Conservation (phyloP, 805 yeast species). For the Candida boidinii region DNA sequence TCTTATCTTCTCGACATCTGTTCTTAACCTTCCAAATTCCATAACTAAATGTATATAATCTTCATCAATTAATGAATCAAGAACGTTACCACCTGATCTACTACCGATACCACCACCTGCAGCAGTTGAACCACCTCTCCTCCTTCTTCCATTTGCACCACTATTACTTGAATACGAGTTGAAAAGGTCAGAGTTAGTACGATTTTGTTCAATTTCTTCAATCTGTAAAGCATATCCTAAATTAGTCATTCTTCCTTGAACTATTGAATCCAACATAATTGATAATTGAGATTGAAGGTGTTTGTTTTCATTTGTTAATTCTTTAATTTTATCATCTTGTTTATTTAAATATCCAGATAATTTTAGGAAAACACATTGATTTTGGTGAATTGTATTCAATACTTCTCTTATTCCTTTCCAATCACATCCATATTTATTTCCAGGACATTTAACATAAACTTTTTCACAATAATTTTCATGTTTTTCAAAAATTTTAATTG, state of each 20-base stretch:
- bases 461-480: slow-evolving; percentile 36
- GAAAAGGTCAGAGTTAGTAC: too few relatives aligned
- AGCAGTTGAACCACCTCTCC: too few relatives aligned
- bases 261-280: slow-evolving; percentile 34
- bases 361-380: slow-evolving; percentile 21
- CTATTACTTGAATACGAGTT: too few relatives aligned
- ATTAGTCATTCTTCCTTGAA: slow-evolving; percentile 42
- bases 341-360: slow-evolving; percentile 16
- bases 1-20: slow-evolving; percentile 28
- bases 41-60: slow-evolving; percentile 23
- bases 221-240: slow-evolving; percentile 37
- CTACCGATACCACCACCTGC: too few relatives aligned
- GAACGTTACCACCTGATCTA: too few relatives aligned
- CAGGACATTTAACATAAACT: slow-evolving; percentile 37
- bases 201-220: slow-evolving; percentile 30
- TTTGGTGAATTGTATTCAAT: slow-evolving; percentile 17
- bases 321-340: slow-evolving; percentile 21
- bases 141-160: too few relatives aligned
- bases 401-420: slow-evolving; percentile 32
- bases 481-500: slow-evolving; percentile 26
- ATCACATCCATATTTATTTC: slow-evolving; percentile 37
- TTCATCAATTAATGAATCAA: slow-evolving; percentile 13
- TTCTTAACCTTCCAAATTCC: slow-evolving; percentile 35
- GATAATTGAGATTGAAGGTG: slow-evolving; percentile 35
- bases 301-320: slow-evolving; percentile 27